These are phyloP conservation scores for Rhynchosporium graminicola DNA, from an alignment of 2,329 filamentous ascomycete genomes.

Conservation along the genomic window DNA sequence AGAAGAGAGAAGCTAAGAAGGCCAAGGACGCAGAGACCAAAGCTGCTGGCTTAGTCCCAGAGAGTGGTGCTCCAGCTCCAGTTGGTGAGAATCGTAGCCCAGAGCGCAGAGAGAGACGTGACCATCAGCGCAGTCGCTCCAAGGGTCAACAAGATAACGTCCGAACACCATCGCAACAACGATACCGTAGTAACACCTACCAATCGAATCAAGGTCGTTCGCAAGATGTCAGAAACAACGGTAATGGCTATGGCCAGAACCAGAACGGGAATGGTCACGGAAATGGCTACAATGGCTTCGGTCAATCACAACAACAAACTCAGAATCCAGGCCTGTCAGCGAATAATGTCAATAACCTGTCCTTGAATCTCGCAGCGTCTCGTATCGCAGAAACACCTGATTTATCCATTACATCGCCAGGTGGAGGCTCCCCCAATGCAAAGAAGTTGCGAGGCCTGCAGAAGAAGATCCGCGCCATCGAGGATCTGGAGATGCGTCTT, in stretches of 20 bases:
- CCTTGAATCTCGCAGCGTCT: constrained; percentile 37
- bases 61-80: constrained; percentile 27
- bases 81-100: constrained; percentile 36
- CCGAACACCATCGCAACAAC: constrained; percentile 48
- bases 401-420: constrained; percentile 54
- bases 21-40: constrained; percentile 75
- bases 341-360: constrained; percentile 40
- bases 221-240: constrained; percentile 24
- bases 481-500: constrained; percentile 95
- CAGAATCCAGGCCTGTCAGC: constrained; percentile 15
- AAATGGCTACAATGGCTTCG: constrained; percentile 27
- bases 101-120: constrained; percentile 53
- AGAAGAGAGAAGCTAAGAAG: constrained; percentile 95
- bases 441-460: constrained; percentile 93
- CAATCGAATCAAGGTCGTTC: constrained; percentile 30
- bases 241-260: constrained; percentile 37
- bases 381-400: constrained; percentile 43
- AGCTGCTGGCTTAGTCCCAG: constrained; percentile 44
- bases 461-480: constrained; percentile 97
- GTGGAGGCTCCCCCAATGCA: constrained; percentile 69
- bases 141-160: constrained; percentile 46
- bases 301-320: constrained; percentile 18
- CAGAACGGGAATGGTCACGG: constrained; percentile 32
- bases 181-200: constrained; percentile 54
- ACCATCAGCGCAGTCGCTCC: constrained; percentile 56